Evolutionary conservation across 805 yeast species (phyloP), one percentile per base, ranked within the genome.

Genomic region (Zygosaccharomyces rouxii): DNA sequence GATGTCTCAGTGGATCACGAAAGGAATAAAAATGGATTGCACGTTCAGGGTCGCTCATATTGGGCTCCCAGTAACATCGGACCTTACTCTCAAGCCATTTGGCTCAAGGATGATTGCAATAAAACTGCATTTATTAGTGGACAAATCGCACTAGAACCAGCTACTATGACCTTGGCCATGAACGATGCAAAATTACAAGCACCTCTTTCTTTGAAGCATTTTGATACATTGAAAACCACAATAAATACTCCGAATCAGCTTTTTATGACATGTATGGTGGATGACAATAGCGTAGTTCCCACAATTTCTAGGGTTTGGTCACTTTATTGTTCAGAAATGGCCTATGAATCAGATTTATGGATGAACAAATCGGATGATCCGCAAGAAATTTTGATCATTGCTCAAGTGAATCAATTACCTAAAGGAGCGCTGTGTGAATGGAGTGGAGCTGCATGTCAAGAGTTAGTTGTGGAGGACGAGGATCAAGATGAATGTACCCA

Each of bases 11-110:
- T 26, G 46, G 31, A 31, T 47, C 6, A 26, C 50, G 2, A 31
- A 45, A 29, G 39, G 23, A 55, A 55, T 9, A 84, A 84, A 55
- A 70, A 69, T 26, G 97, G 98, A 0, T 70, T 92, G 13, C 98
- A 94, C 60, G 89, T 94, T 7, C 92, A 94, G 58, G 89, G 97
- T 1, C 75, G 90, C 50, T 89, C 97, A 35, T 90, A 86, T 64
- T 94, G 99, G 99, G 98, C 97, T 0, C 99, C 99, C 0, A 92
- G 96, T 31, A 94, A 94, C 56, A 94, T 94, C 40, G 99, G 99
- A 0, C 99, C 99, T 0, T 94, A 94, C 63, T 92, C 99, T 0
- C 99, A 94, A 66, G 78, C 90, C 0, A 79, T 82, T 9, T 66
- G 65, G 63, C 47, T 45, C 5, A 66, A 76, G 4, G 44, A 49